Conservation (phyloP, 352 stramenopile genomes). For the Ophiocytium majus region DNA sequence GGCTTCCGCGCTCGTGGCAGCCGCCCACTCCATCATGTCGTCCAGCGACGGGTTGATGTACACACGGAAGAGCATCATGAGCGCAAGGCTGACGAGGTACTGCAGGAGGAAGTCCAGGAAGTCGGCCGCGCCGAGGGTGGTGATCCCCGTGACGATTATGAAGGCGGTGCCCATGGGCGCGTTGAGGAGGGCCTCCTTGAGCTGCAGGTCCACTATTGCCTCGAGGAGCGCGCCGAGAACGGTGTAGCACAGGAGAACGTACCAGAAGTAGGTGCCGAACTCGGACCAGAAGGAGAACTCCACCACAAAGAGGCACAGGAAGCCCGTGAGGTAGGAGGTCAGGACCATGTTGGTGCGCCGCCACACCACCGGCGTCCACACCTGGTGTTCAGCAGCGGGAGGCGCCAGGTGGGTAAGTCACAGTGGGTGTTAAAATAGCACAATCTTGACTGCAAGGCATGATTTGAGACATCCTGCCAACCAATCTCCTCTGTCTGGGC, state of each 20-base stretch:
- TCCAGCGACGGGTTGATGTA: constrained; percentile 80
- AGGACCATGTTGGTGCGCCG: constrained; percentile 91
- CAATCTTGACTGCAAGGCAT: too few relatives aligned
- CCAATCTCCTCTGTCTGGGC: too few relatives aligned
- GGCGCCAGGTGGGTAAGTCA: neutral
- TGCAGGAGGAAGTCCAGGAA: constrained; percentile 94
- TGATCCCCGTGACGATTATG: constrained; percentile 80
- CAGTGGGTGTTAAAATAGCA: too few relatives aligned
- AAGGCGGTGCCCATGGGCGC: constrained; percentile 80
- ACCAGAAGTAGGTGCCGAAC: constrained; percentile 92
- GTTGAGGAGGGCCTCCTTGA: constrained; percentile 84
- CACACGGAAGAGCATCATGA: constrained; percentile 83
- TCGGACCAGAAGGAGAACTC: constrained; percentile 92
- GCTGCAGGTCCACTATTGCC: constrained; percentile 76
- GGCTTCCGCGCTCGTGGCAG: neutral
- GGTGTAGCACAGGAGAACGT: constrained; percentile 87
- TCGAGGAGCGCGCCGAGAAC: constrained; percentile 80
- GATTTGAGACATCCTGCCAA: too few relatives aligned
- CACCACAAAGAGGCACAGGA: constrained; percentile 88
- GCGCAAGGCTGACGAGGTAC: constrained; percentile 88
- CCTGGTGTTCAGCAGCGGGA: constrained; percentile 65
- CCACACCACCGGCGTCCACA: constrained; percentile 87
- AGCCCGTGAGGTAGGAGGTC: constrained; percentile 78
- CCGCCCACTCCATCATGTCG: constrained; percentile 61
- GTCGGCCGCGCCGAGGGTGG: constrained; percentile 90